These are phyloP conservation scores for Ogataea nitratoaversa DNA, from an alignment of 805 yeast species.

Conservation along the genomic window DNA sequence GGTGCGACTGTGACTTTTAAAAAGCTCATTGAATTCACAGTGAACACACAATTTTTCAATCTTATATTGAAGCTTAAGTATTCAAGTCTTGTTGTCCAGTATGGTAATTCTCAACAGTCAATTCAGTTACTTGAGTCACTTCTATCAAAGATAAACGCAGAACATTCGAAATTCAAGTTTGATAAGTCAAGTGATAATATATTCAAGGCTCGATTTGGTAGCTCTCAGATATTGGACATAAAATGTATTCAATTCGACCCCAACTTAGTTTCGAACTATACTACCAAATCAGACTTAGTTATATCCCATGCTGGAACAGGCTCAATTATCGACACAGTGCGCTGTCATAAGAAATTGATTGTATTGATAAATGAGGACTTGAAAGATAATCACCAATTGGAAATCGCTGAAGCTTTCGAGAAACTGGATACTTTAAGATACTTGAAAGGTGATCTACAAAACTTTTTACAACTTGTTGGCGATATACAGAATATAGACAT, in stretches of 20 bases:
- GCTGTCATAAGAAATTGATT: slow-evolving; percentile 51
- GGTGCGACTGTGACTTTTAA: slow-evolving; percentile 91
- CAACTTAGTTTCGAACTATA: slow-evolving; percentile 35
- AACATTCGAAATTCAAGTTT: neutral
- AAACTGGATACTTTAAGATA: slow-evolving; percentile 27
- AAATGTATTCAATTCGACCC: slow-evolving; percentile 46
- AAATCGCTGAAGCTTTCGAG: slow-evolving; percentile 61
- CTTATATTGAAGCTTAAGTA: slow-evolving; percentile 36
- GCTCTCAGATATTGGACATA: slow-evolving; percentile 26
- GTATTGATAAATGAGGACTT: slow-evolving; percentile 67
- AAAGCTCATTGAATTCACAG: slow-evolving; percentile 44
- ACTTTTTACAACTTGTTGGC: slow-evolving; percentile 13
- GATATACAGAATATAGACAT: slow-evolving; percentile 10
- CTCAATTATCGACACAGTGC: slow-evolving; percentile 74
- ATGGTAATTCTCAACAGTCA: slow-evolving; percentile 37
- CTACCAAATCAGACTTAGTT: slow-evolving; percentile 51
- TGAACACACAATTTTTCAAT: slow-evolving; percentile 33
- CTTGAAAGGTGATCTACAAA: slow-evolving; percentile 13
- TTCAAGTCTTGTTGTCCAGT: slow-evolving; percentile 49
- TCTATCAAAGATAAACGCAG: slow-evolving; percentile 2
- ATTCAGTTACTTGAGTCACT: slow-evolving; percentile 6
- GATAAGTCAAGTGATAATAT: neutral
- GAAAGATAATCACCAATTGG: slow-evolving; percentile 86
- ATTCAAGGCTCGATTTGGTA: neutral
- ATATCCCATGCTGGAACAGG: slow-evolving; percentile 93